phyloP scores from a whole-genome alignment of 441 rosid species.

The Gossypium schwendimanii region DNA sequence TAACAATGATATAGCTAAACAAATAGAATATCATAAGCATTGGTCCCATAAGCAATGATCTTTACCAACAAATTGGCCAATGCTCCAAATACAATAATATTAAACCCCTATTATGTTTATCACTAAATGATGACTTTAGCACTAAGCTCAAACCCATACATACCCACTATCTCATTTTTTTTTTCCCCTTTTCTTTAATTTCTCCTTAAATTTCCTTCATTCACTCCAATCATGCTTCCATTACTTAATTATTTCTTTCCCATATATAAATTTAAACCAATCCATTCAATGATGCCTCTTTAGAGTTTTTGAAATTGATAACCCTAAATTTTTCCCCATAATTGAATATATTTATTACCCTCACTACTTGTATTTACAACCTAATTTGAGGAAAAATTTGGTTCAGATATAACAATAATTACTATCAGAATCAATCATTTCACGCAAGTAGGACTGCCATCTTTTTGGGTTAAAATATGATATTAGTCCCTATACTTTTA shows the following conservation, averaged over 20 bases:
- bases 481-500: too few species aligned
- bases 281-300: neutral
- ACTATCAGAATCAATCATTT: too few species aligned
- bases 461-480: too few species aligned
- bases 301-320: neutral
- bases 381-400: too few species aligned
- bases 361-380: neutral
- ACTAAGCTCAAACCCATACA: conserved; percentile 2
- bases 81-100: neutral
- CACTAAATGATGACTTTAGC: conserved; percentile 13
- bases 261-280: neutral
- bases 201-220: neutral
- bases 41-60: conserved; percentile 1
- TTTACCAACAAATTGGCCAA: conserved; percentile 16
- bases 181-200: neutral
- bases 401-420: too few species aligned
- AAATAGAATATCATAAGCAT: too few species aligned
- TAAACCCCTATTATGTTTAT: neutral
- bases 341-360: neutral
- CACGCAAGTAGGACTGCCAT: too few species aligned
- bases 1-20: too few species aligned
- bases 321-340: neutral
- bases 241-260: neutral
- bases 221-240: neutral
- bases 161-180: neutral